A percentile compares a stretch with the other conserved stretches of the same genome.
Evolutionary conservation across 495 filamentous ascomycete genomes (phyloP).

Genomic region (Letharia lupina): DNA sequence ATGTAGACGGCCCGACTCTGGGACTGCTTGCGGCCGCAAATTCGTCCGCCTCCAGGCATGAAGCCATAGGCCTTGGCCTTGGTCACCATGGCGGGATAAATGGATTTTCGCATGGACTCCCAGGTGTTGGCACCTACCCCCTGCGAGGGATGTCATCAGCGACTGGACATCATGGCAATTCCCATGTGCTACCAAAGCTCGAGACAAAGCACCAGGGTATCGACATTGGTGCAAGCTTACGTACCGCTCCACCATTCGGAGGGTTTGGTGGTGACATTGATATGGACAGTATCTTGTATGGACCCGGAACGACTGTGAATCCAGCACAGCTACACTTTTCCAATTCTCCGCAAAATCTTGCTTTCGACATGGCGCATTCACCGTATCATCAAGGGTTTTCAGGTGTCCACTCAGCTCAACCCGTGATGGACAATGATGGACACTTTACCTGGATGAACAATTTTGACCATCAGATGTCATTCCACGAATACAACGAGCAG

Average conservation of each 20-base stretch:
- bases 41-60: slow-evolving; percentile 43
- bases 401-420: slow-evolving; percentile 43
- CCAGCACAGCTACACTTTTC: slow-evolving; percentile 91
- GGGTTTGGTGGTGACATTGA: slow-evolving; percentile 65
- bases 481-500: slow-evolving; percentile 59
- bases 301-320: slow-evolving; percentile 71
- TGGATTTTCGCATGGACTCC: slow-evolving; percentile 56
- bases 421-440: slow-evolving; percentile 62
- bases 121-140: slow-evolving; percentile 52
- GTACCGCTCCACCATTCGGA: slow-evolving; percentile 70
- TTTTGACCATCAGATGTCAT: slow-evolving; percentile 68
- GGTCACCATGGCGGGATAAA: slow-evolving; percentile 59
- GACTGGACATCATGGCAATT: slow-evolving; percentile 53
- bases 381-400: slow-evolving; percentile 61
- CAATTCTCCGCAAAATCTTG: slow-evolving; percentile 67
- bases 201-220: slow-evolving; percentile 66
- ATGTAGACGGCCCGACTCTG: slow-evolving; percentile 73
- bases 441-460: slow-evolving; percentile 80
- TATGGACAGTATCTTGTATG: slow-evolving; percentile 66
- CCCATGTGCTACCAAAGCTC: slow-evolving; percentile 68
- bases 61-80: slow-evolving; percentile 34
- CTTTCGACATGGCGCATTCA: slow-evolving; percentile 57
- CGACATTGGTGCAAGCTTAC: slow-evolving; percentile 54
- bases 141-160: slow-evolving; percentile 65
- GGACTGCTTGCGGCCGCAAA: slow-evolving; percentile 59